A percentile compares a stretch with the other conserved stretches of the same genome.
Evolutionary conservation across 1,284 basidiomycete genomes (phyloP).

Genomic region (Trichosporon asahii): DNA sequence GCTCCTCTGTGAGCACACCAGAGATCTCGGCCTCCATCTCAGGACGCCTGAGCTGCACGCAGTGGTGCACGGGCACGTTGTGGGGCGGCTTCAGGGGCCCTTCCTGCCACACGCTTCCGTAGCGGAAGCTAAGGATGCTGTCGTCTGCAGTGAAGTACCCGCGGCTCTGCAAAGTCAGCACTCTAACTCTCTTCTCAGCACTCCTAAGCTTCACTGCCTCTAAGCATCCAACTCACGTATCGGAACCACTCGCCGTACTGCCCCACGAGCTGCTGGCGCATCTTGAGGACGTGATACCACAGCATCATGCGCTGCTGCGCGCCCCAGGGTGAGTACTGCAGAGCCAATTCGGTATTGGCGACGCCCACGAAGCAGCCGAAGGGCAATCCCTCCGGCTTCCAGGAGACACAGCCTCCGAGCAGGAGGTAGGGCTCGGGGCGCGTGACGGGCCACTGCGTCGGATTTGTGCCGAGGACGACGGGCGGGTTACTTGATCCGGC

Average conservation of each 20-base stretch:
- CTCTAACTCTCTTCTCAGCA: neutral
- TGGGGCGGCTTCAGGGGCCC: neutral
- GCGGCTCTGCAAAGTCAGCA: neutral
- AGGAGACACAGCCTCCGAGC: neutral
- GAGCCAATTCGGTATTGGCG: neutral
- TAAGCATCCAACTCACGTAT: neutral
- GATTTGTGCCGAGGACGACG: neutral
- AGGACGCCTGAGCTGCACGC: neutral
- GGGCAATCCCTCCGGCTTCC: neutral
- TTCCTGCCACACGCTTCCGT: neutral
- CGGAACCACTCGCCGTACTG: neutral
- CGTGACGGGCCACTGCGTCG: neutral
- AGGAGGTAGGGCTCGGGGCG: neutral
- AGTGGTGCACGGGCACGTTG: neutral
- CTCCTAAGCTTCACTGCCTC: neutral
- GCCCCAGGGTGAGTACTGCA: neutral
- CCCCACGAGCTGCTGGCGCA: neutral
- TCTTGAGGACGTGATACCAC: neutral
- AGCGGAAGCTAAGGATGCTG: neutral
- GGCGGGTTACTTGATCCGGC: neutral
- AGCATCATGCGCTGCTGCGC: neutral
- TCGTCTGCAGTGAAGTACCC: neutral
- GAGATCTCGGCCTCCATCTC: neutral
- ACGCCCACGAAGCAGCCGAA: neutral
- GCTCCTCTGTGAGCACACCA: neutral